Evolutionary conservation across 495 filamentous ascomycete genomes (phyloP), one percentile per base, ranked within the genome.

Genomic region (Aspergillus conjunctus): DNA sequence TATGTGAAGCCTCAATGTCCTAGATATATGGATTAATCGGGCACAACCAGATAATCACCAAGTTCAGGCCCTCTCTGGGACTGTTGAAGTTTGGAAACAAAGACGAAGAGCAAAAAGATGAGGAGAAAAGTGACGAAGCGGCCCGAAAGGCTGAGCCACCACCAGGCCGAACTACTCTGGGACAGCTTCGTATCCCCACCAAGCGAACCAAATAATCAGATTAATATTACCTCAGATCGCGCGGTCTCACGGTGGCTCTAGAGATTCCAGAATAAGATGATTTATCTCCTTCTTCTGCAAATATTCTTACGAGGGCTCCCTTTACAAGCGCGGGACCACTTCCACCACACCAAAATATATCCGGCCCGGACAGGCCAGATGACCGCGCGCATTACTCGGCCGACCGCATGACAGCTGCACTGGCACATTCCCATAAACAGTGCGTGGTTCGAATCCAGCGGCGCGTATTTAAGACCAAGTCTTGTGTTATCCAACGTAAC

Each of bases 131-230:
- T 9, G 53, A 39, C n/a, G 41, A 15, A 48, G 17, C 17, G 18
- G 37, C 34, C 34, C 9, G 44, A 48, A 48, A 48, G 44, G 44
- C 44, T 48, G 44, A 48, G 44, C 44, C n/a, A 46, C 44, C n/a
- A 48, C 17, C 7, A 7, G 15, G 1, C 44, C 1, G 11, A 22
- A 48, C 44, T 48, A 48, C 44, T 18, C 44, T 48, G 7, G 15
- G n/a, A 18, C 10, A 48, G 44, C 44, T 22, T 21, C n/a, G 44
- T 48, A 48, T 48, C 44, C 44, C 44, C 17, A 18, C 44, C 44
- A 48, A 48, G 18, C 44, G 12, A 48, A 21, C 44, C 39, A 43
- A 26, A 26, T 26, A 41, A 41, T 7, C 44, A 46, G n/a, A 46
- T 18, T 12, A 11, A n/a, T 41, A 43, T 43, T 1, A 9, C 26